Percentiles rank a stretch among this genome's conserved stretches.
Conservation (phyloP, 192 early-diverging fungal genomes). For the Coemansia sp. region DNA sequence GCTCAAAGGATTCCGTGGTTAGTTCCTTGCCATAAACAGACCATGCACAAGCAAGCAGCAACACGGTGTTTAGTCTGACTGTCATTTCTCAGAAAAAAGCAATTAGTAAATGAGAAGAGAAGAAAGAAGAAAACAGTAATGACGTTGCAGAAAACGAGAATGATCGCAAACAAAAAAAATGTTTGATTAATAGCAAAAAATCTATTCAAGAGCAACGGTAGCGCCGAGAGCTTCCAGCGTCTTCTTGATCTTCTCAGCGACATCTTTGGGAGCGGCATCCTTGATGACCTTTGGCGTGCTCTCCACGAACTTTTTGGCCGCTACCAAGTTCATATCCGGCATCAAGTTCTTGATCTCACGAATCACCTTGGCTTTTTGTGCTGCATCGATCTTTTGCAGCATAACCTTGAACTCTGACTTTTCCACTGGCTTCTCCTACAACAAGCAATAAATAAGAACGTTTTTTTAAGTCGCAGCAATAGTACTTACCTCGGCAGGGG, state of each 20-base stretch:
- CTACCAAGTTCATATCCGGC: conserved; percentile 92
- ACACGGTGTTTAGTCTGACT: conserved; percentile 14
- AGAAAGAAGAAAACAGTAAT: not conserved
- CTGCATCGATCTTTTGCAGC: conserved; percentile 92
- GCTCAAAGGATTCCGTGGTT: not conserved
- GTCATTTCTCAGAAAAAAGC: conserved; percentile 24
- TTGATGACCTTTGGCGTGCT: conserved; percentile 94
- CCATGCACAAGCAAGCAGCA: conserved; percentile 30
- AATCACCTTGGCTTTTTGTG: conserved; percentile 96
- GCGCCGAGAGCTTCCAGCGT: conserved; percentile 89
- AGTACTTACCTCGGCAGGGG: conserved; percentile 57
- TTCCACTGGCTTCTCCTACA: conserved; percentile 82
- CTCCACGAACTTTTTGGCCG: conserved; percentile 99
- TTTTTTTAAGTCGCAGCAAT: not conserved
- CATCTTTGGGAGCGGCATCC: conserved; percentile 85
- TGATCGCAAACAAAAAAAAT: conserved; percentile 1
- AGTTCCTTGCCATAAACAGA: conserved; percentile 10
- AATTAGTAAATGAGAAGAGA: not conserved
- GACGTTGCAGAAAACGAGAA: not conserved
- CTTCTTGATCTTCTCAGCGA: conserved; percentile 98
- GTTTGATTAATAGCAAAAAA: not conserved
- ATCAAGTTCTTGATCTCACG: conserved; percentile 94
- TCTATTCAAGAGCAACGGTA: conserved; percentile 86
- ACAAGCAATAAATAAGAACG: not conserved
- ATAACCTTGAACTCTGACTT: conserved; percentile 95